These are phyloP conservation scores for Phalaenopsis aphrodite DNA, from an alignment of 106 monocot genomes.

Conservation along the genomic window DNA sequence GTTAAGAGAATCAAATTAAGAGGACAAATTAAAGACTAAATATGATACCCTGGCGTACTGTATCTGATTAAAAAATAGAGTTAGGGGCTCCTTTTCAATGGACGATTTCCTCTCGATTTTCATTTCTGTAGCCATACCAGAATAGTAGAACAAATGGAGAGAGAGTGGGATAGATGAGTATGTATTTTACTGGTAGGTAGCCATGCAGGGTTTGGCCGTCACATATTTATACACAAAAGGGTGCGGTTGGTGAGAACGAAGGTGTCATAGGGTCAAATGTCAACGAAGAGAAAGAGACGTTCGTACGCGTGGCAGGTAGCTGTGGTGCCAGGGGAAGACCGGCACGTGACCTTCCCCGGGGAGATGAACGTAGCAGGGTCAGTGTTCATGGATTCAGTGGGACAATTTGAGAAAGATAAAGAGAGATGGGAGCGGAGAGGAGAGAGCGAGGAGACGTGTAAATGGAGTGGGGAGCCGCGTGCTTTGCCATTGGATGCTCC, in stretches of 20 bases:
- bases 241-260: neutral
- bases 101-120: constrained; percentile 22
- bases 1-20: neutral
- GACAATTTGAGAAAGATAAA: no score
- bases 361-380: no score
- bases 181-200: neutral
- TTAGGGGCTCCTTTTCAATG: constrained; percentile 40
- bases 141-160: neutral
- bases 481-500: no score
- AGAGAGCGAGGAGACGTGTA: no score
- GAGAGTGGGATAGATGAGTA: neutral
- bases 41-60: constrained; percentile 51
- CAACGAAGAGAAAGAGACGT: neutral
- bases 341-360: neutral
- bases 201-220: neutral
- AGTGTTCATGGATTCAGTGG: no score
- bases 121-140: neutral
- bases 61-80: constrained; percentile 35
- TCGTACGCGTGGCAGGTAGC: neutral
- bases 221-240: neutral
- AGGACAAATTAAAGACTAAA: neutral
- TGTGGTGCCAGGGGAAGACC: no score
- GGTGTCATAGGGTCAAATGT: neutral
- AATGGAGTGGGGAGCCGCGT: no score
- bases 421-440: no score